Conservation (phyloP, 192 early-diverging fungal genomes). For the Coemansia reversa region DNA sequence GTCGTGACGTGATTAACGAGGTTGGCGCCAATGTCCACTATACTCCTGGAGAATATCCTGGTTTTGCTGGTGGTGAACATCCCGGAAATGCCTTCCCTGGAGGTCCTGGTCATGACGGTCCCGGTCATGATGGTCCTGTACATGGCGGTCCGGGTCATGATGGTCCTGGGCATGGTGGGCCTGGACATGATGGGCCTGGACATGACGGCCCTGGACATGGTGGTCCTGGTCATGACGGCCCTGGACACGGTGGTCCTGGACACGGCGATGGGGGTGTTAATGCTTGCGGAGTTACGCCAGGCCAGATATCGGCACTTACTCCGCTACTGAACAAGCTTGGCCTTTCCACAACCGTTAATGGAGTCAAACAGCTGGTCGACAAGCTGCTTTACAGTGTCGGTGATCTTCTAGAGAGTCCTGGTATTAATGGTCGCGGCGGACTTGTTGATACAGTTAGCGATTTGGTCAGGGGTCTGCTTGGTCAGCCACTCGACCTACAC, state of each 20-base stretch:
- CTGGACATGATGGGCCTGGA: constrained; percentile 7
- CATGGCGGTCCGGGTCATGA: background rate
- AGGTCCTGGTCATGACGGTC: constrained; percentile 8
- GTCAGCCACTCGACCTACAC: constrained; percentile 32
- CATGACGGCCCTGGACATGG: constrained; percentile 1
- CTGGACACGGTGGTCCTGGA: background rate
- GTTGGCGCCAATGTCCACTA: background rate
- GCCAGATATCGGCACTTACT: constrained; percentile 47
- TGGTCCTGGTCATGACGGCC: background rate
- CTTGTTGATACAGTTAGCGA: constrained; percentile 37
- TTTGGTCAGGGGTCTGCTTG: constrained; percentile 41
- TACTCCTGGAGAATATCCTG: constrained; percentile 6
- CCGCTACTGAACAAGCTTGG: constrained; percentile 50
- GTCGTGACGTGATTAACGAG: constrained; percentile 11
- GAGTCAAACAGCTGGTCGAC: constrained; percentile 48
- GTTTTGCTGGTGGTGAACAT: constrained; percentile 11
- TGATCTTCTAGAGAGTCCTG: constrained; percentile 36
- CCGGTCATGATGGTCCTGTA: background rate
- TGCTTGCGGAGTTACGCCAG: constrained; percentile 37
- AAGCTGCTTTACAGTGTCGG: constrained; percentile 28
- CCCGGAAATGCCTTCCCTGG: constrained; percentile 16
- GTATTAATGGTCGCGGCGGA: constrained; percentile 32
- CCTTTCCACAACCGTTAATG: constrained; percentile 41
- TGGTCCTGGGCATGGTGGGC: constrained; percentile 4
- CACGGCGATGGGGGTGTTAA: constrained; percentile 15